Percentiles rank a stretch among this genome's conserved stretches.
phyloP scores from a whole-genome alignment of 768 basidiomycete species.

The Collybia sordida region DNA sequence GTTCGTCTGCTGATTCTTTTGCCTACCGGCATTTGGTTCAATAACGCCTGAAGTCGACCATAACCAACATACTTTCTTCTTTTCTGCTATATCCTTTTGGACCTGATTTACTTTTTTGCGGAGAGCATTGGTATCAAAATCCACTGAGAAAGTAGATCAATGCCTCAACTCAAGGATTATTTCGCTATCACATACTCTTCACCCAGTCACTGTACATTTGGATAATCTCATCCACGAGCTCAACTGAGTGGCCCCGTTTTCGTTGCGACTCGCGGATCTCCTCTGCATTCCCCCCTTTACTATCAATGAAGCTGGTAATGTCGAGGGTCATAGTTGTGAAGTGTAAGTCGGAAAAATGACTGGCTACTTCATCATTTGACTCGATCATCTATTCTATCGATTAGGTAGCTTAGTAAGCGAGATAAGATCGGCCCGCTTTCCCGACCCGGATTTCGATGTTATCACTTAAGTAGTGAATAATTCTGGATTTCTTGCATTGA shows the following conservation, averaged over 20 bases:
- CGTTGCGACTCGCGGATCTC: slow-evolving; percentile 90
- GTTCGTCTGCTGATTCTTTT: slow-evolving; percentile 87
- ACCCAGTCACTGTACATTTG: slow-evolving; percentile 93
- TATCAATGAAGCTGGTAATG: slow-evolving; percentile 76
- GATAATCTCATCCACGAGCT: slow-evolving; percentile 92
- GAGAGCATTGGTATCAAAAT: slow-evolving; percentile 77
- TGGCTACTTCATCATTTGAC: slow-evolving; percentile 2
- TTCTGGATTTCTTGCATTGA: too few relatives aligned
- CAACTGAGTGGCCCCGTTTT: slow-evolving; percentile 86
- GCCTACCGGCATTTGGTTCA: slow-evolving; percentile 49
- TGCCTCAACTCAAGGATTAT: background rate
- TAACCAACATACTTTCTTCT: slow-evolving; percentile 73
- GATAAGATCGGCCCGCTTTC: slow-evolving; percentile 10
- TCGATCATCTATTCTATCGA: slow-evolving; percentile 12
- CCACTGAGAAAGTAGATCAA: slow-evolving; percentile 54
- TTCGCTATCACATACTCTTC: slow-evolving; percentile 63
- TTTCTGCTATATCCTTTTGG: slow-evolving; percentile 92
- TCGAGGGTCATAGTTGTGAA: slow-evolving; percentile 72
- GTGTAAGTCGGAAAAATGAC: background rate
- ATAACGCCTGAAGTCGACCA: background rate
- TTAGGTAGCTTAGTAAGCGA: slow-evolving; percentile 5
- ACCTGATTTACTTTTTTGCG: slow-evolving; percentile 84
- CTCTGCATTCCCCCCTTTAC: slow-evolving; percentile 90
- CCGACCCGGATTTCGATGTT: too few relatives aligned
- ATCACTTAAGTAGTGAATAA: too few relatives aligned